A percentile compares a stretch with the other conserved stretches of the same genome.
Evolutionary conservation across 352 stramenopile species (phyloP).

Genomic region (Phytopythium chamaehyphon): DNA sequence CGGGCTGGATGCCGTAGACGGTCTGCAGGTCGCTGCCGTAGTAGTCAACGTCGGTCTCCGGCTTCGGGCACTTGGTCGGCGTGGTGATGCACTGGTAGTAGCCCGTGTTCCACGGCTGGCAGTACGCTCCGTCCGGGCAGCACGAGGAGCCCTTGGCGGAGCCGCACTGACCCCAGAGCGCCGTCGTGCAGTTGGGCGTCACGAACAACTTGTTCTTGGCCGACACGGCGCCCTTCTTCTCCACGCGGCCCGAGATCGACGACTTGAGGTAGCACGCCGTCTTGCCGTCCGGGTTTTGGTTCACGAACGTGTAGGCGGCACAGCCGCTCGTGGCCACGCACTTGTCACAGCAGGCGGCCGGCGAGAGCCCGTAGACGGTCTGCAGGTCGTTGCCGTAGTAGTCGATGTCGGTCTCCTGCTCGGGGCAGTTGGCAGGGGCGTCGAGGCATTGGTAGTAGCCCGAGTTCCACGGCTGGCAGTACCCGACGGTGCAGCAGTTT

Average conservation of each 20-base stretch:
- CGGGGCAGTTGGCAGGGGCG: constrained; percentile 24
- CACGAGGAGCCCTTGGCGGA: constrained; percentile 16
- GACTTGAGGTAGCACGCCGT: constrained; percentile 52
- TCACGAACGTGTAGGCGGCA: constrained; percentile 55
- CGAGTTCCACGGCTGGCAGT: constrained; percentile 63
- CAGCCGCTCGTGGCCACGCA: constrained; percentile 41
- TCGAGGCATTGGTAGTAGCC: constrained; percentile 56
- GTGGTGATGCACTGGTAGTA: constrained; percentile 57
- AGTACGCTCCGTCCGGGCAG: constrained; percentile 48
- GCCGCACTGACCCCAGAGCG: constrained; percentile 14
- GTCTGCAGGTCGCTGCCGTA: constrained; percentile 42
- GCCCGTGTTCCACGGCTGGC: constrained; percentile 53
- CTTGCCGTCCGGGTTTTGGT: constrained; percentile 45
- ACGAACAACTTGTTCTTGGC: constrained; percentile 17
- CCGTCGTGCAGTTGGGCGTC: constrained; percentile 8
- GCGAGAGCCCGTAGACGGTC: constrained; percentile 34
- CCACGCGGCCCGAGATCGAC: constrained; percentile 17
- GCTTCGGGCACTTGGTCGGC: constrained; percentile 24
- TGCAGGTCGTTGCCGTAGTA: constrained; percentile 48
- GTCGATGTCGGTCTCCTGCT: constrained; percentile 45
- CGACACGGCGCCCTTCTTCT: constrained; percentile 30
- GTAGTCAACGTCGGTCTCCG: constrained; percentile 49
- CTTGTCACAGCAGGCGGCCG: constrained; percentile 32
- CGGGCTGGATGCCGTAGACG: constrained; percentile 32
- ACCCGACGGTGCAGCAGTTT: constrained; percentile 43